phyloP scores from a whole-genome alignment of 1,284 basidiomycete genomes.

The Apiotrichum gamsii region DNA sequence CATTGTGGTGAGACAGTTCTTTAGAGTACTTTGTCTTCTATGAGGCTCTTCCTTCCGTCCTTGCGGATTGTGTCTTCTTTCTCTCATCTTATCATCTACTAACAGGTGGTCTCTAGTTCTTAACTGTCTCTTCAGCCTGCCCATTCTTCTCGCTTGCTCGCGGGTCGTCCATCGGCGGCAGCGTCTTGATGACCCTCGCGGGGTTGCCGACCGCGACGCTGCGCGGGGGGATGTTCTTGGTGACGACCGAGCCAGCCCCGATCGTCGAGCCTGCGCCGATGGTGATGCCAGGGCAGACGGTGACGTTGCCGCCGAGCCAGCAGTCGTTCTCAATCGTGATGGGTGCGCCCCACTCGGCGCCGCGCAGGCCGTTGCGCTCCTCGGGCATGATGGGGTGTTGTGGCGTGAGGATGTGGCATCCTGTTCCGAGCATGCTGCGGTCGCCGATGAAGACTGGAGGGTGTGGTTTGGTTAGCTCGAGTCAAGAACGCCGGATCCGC shows the following conservation, averaged over 20 bases:
- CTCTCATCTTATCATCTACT: no score
- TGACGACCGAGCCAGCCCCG: slow-evolving; percentile 51
- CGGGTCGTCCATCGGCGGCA: no score
- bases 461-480: neutral
- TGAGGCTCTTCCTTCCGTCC: no score
- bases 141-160: no score
- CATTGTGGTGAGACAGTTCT: no score
- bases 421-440: slow-evolving; percentile 46
- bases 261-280: slow-evolving; percentile 50
- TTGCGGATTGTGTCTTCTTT: no score
- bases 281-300: slow-evolving; percentile 49
- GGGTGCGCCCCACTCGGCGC: slow-evolving; percentile 44
- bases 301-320: slow-evolving; percentile 17
- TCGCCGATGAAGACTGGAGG: slow-evolving; percentile 40
- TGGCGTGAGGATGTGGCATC: slow-evolving; percentile 45
- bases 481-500: neutral
- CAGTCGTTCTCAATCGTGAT: slow-evolving; percentile 46
- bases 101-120: neutral
- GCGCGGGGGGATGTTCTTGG: slow-evolving; percentile 47
- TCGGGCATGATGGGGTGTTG: slow-evolving; percentile 47
- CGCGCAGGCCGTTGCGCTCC: slow-evolving; percentile 35
- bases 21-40: no score
- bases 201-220: slow-evolving; percentile 51
- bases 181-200: slow-evolving; percentile 47
- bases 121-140: no score